These are phyloP conservation scores for Sonneratia alba DNA, from an alignment of 345 rosid genomes.

Conservation along the genomic window DNA sequence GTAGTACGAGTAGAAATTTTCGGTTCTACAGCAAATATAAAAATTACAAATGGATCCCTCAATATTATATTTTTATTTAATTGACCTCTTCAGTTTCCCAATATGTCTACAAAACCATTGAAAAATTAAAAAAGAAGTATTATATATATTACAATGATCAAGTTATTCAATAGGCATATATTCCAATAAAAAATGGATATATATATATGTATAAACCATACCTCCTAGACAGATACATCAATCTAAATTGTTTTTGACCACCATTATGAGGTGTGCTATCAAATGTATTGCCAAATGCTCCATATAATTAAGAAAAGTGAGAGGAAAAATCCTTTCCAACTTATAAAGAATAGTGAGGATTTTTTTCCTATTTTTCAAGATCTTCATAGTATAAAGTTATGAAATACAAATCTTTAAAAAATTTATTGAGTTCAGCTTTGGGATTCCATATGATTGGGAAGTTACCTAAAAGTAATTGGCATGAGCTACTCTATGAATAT, in stretches of 20 bases:
- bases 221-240: conserved; percentile 34
- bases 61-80: not conserved
- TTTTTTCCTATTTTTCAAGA: not conserved
- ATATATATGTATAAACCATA: not conserved
- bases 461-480: not conserved
- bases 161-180: not conserved
- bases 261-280: not conserved
- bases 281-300: not conserved
- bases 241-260: not conserved
- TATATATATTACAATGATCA: not conserved
- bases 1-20: not conserved
- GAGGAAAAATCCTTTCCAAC: not conserved
- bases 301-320: not conserved
- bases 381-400: not conserved
- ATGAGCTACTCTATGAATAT: too few relatives aligned
- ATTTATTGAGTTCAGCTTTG: not conserved
- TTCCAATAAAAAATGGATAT: not conserved
- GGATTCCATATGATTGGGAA: not conserved
- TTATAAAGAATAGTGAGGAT: not conserved
- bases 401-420: not conserved
- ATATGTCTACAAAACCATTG: not conserved
- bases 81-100: not conserved
- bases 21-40: not conserved
- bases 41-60: not conserved
- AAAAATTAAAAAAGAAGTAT: too few relatives aligned